Evolutionary conservation across 2,329 filamentous ascomycete genomes (phyloP).

Genomic region (Cercospora janseana): DNA sequence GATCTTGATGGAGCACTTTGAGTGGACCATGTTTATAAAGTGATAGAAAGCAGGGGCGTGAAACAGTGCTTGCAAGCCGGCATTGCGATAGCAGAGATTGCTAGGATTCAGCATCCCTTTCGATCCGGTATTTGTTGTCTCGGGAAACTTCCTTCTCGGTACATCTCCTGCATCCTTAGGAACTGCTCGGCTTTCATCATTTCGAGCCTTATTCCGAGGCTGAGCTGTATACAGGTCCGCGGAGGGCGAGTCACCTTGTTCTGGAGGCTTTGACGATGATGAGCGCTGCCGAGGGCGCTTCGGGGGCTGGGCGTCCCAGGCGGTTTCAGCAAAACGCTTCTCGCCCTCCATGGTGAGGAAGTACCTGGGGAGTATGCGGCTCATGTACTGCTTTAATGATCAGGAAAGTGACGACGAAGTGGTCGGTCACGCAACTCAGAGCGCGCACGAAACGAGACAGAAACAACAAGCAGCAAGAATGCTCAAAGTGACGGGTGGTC

Average conservation of each 20-base stretch:
- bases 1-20: slow-evolving; percentile 1
- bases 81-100: slow-evolving; percentile 18
- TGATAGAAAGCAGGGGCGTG: slow-evolving; percentile 17
- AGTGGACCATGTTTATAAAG: slow-evolving; percentile 12
- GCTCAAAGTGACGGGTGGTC: too few relatives aligned
- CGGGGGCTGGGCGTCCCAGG: neutral
- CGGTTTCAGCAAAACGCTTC: neutral
- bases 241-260: neutral
- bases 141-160: slow-evolving; percentile 5
- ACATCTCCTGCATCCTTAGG: neutral
- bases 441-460: too few relatives aligned
- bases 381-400: too few relatives aligned
- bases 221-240: neutral
- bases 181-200: neutral
- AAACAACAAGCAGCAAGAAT: too few relatives aligned
- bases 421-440: too few relatives aligned
- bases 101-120: slow-evolving; percentile 19
- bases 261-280: neutral
- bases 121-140: neutral
- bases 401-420: too few relatives aligned
- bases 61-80: slow-evolving; percentile 18
- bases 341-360: too few relatives aligned
- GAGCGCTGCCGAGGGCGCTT: neutral
- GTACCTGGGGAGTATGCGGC: too few relatives aligned
- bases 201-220: too few relatives aligned